These are phyloP conservation scores for Anisodus tanguticus DNA, from an alignment of 257 asterid species.

Conservation along the genomic window DNA sequence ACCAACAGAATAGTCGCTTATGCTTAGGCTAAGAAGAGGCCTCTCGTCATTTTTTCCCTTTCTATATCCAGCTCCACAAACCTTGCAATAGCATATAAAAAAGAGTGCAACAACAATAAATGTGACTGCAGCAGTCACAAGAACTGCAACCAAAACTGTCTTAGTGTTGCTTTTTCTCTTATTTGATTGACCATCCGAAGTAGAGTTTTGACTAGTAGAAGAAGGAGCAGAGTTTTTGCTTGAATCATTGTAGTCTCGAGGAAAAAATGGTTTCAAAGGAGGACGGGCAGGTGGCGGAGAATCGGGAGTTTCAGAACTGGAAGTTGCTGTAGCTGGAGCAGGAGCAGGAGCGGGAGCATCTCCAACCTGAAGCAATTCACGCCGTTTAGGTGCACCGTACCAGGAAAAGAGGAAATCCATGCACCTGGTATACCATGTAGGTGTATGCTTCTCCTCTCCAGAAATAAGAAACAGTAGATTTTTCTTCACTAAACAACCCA, in stretches of 20 bases:
- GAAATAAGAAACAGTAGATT: slow-evolving; percentile 39
- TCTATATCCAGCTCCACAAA: slow-evolving; percentile 53
- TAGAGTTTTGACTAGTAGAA: slow-evolving; percentile 27
- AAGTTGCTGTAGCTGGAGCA: slow-evolving; percentile 50
- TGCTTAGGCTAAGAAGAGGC: slow-evolving; percentile 90
- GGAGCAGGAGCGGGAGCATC: slow-evolving; percentile 58
- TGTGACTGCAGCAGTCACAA: slow-evolving; percentile 72
- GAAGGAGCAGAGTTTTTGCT: slow-evolving; percentile 43
- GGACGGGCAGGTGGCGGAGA: slow-evolving; percentile 44
- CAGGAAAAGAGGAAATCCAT: slow-evolving; percentile 46
- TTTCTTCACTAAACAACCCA: slow-evolving; percentile 61
- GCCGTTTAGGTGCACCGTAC: slow-evolving; percentile 47
- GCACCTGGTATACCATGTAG: slow-evolving; percentile 52
- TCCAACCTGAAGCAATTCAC: slow-evolving; percentile 55
- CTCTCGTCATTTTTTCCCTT: slow-evolving; percentile 70
- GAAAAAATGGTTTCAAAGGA: slow-evolving; percentile 61
- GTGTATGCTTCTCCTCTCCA: slow-evolving; percentile 48
- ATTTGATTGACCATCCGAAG: slow-evolving; percentile 40
- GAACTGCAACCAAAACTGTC: slow-evolving; percentile 66
- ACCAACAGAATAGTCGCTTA: slow-evolving; percentile 72
- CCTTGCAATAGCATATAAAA: slow-evolving; percentile 61
- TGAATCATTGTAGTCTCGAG: slow-evolving; percentile 43
- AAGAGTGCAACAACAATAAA: slow-evolving; percentile 57
- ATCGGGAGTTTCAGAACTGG: slow-evolving; percentile 38
- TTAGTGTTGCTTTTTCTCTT: slow-evolving; percentile 44